phyloP scores from a whole-genome alignment of 1,139 yeast species.

The Pichia sp. region DNA sequence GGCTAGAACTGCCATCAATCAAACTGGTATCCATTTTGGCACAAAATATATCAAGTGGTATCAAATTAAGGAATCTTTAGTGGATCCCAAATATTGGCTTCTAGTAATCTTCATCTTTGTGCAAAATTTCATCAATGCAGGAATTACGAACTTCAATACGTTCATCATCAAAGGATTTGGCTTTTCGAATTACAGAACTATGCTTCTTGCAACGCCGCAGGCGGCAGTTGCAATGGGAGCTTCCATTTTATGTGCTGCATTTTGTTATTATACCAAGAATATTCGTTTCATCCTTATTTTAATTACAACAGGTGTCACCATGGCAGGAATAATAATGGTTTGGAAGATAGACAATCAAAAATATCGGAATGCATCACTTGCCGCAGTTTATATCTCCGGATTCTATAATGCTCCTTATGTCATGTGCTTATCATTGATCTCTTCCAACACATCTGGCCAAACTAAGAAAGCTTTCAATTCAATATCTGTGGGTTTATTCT shows the following conservation, averaged over 20 bases:
- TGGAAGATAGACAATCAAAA: conserved; percentile 3
- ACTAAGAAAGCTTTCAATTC: conserved; percentile 10
- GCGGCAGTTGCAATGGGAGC: conserved; percentile 12
- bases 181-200: conserved; percentile 14
- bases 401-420: conserved; percentile 11
- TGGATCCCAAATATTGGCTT: conserved; percentile 33
- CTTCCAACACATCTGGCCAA: conserved; percentile 9
- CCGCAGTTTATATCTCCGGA: conserved; percentile 9
- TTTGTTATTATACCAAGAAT: conserved; percentile 6
- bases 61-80: conserved; percentile 32
- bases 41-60: conserved; percentile 15
- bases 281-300: conserved; percentile 5
- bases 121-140: conserved; percentile 34
- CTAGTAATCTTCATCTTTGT: conserved; percentile 28
- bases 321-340: conserved; percentile 14
- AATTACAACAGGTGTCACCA: conserved; percentile 12
- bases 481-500: conserved; percentile 49
- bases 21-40: conserved; percentile 23
- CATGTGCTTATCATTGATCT: conserved; percentile 5
- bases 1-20: conserved; percentile 18
- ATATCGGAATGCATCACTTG: conserved; percentile 39
- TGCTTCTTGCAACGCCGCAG: conserved; percentile 18
- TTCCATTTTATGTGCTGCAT: conserved; percentile 3
- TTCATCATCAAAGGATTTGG: conserved; percentile 20
- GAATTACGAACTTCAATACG: conserved; percentile 24